Conservation (phyloP, 768 basidiomycete species). For the Agrocybe praecox region DNA sequence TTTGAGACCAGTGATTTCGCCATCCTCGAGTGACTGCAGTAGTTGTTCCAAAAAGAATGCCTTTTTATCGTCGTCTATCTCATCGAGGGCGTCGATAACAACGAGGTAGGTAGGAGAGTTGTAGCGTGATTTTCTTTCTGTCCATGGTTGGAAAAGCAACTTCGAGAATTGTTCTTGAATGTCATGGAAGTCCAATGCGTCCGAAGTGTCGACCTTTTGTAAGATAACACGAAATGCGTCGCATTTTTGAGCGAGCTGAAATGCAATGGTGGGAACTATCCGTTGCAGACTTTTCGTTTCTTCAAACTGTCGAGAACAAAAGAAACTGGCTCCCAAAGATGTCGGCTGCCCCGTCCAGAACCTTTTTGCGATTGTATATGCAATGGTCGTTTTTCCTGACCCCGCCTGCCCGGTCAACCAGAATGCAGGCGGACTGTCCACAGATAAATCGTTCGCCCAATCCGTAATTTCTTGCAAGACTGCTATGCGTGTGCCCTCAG, state of each 20-base stretch:
- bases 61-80: constrained; percentile 15
- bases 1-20: constrained; percentile 15
- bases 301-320: constrained; percentile 27
- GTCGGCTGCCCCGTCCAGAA: neutral
- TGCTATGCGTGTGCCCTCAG: neutral
- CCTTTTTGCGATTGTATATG: constrained; percentile 20
- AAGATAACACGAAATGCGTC: constrained; percentile 20
- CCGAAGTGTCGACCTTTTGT: constrained; percentile 2
- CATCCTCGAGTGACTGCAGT: constrained; percentile 9
- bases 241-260: constrained; percentile 23
- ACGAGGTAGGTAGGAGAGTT: constrained; percentile 12
- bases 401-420: constrained; percentile 22
- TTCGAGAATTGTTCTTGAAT: constrained; percentile 9
- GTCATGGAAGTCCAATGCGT: constrained; percentile 5
- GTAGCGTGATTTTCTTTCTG: neutral
- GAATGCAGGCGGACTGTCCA: constrained; percentile 13
- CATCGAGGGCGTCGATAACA: constrained; percentile 26
- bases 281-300: constrained; percentile 14
- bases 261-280: constrained; percentile 27
- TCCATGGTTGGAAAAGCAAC: constrained; percentile 19
- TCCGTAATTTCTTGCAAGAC: constrained; percentile 18
- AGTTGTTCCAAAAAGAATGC: constrained; percentile 12
- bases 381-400: constrained; percentile 28
- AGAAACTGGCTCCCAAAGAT: constrained; percentile 25
- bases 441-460: constrained; percentile 23